A percentile compares a stretch with the other conserved stretches of the same genome.
Evolutionary conservation across 371 early-diverging fungal genomes (phyloP).

Genomic region (Choanephora cucurbitarum): DNA sequence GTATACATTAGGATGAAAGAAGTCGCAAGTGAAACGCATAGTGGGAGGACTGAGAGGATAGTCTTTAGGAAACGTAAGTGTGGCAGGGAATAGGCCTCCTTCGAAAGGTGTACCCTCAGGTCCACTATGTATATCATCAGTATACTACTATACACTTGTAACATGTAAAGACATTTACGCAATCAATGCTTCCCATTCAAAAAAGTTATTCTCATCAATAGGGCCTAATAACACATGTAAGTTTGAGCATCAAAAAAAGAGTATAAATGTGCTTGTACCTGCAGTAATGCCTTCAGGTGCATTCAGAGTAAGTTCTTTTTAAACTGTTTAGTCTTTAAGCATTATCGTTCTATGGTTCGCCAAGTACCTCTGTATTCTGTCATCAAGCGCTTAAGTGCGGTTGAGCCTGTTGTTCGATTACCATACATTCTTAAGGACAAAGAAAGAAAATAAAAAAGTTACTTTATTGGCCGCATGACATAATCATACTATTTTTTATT

Average conservation of each 20-base stretch:
- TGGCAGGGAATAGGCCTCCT: constrained; percentile 86
- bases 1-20: constrained; percentile 98
- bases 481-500: background rate
- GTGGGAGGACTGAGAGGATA: constrained; percentile 95
- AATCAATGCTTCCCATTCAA: constrained; percentile 96
- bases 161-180: no score
- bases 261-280: constrained; percentile 56
- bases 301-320: constrained; percentile 85
- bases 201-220: constrained; percentile 89
- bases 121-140: no score
- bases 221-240: no score
- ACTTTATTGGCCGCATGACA: background rate
- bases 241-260: no score
- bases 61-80: constrained; percentile 87
- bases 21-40: constrained; percentile 90
- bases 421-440: constrained; percentile 32
- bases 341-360: no score
- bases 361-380: constrained; percentile 94
- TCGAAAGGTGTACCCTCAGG: constrained; percentile 94
- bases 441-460: constrained; percentile 4
- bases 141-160: no score
- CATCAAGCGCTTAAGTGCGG: constrained; percentile 94
- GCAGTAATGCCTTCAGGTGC: constrained; percentile 97
- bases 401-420: constrained; percentile 56
- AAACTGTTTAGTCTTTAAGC: no score